Evolutionary conservation across 305 asterid species (phyloP), one percentile per base, ranked within the genome.

Genomic region (Fraxinus latifolia): DNA sequence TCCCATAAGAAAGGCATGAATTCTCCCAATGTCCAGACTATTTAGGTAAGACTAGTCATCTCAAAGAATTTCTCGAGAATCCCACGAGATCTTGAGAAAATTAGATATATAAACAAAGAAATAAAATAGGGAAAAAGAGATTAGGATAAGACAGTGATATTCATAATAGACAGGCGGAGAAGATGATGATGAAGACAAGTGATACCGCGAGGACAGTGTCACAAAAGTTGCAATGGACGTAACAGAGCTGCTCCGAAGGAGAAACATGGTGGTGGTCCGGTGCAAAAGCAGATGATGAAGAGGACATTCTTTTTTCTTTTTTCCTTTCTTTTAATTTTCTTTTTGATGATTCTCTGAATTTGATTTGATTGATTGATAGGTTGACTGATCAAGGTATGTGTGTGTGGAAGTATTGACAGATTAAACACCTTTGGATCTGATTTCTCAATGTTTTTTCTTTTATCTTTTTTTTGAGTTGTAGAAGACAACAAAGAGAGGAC

Each of bases 161-260:
- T 53, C 23, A n/a, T 53, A n/a, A 53, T 33, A 23, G 23, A 70
- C 3, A 68, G 29, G 21, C 29, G 37, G 50, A 37, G 7, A 15
- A 31, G 55, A 58, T 21, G 68, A 73, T 55, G 36, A 44, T 2
- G 73, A 62, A 15, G 76, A 75, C 42, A 80, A n/a, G 44, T 1
- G 8, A 82, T 88, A 96, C 99, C 89, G 97, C 99, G 68, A 96
- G 97, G 88, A 94, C 98, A 81, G 97, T 96, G 86, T 91, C 92
- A 79, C 99, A 96, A 77, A 81, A 94, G 92, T 87, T 86, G 94
- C 99, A 96, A 79, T 90, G 94, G 94, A 92, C 98, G 89, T 96
- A 96, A 85, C 97, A 92, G 87, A 94, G 99, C 89, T 96, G 97
- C 92, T 95, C 99, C 32, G 95, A 89, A 34, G 93, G 87, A 73